A percentile compares a stretch with the other conserved stretches of the same genome.
These are phyloP conservation scores for Acorus calamus DNA, from an alignment of 106 monocot genomes.

Conservation along the genomic window DNA sequence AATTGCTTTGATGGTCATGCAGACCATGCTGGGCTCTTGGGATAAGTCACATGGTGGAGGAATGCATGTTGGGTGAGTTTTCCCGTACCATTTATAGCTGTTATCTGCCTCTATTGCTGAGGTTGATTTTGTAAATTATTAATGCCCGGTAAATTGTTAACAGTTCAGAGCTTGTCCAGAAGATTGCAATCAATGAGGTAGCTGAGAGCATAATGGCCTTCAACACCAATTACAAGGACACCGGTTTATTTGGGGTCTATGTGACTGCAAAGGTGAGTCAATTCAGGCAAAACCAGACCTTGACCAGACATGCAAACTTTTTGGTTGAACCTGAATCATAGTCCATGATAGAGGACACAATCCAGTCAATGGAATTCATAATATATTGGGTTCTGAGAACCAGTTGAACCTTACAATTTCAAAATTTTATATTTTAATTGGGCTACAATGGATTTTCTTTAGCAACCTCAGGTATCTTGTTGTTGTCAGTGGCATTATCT, in stretches of 20 bases:
- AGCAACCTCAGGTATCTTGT: not conserved
- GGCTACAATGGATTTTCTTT: not conserved
- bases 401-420: too few species aligned
- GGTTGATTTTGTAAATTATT: too few species aligned
- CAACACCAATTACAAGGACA: constrained; percentile 92
- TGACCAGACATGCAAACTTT: too few species aligned
- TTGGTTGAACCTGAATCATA: too few species aligned
- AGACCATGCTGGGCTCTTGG: constrained; percentile 93
- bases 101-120: not conserved
- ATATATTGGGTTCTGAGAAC: too few species aligned
- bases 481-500: not conserved
- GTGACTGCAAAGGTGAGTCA: constrained; percentile 77
- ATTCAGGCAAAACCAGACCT: not conserved
- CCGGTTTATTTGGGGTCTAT: constrained; percentile 91
- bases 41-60: constrained; percentile 70
- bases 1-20: constrained; percentile 98
- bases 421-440: not conserved
- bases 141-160: not conserved
- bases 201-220: constrained; percentile 98
- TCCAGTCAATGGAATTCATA: too few species aligned
- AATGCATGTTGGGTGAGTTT: constrained; percentile 76
- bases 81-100: constrained; percentile 1
- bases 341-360: not conserved
- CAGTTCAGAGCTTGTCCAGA: constrained; percentile 85
- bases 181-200: constrained; percentile 66